Percentiles rank a stretch among this genome's conserved stretches.
phyloP scores from a whole-genome alignment of 208 protist species.

The Trichomonas tenax region DNA sequence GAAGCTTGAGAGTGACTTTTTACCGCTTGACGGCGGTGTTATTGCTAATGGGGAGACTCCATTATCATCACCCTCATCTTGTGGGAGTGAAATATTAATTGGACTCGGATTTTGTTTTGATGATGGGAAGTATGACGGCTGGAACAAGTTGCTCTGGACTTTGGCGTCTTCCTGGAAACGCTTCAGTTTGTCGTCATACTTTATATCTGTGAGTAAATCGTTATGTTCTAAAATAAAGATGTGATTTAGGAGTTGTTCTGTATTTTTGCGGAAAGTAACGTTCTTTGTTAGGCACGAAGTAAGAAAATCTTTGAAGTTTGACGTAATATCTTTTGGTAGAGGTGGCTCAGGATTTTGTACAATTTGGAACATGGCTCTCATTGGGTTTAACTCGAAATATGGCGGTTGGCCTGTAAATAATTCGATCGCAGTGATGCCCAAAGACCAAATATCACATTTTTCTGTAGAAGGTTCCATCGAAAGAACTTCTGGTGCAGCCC shows the following conservation, averaged over 20 bases:
- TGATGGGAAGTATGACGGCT: background rate
- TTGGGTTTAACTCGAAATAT: constrained; percentile 62
- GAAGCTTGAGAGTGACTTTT: background rate
- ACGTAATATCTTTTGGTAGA: constrained; percentile 41
- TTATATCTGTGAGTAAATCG: background rate
- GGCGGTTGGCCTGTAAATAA: constrained; percentile 63
- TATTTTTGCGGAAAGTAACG: background rate
- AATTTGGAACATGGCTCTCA: constrained; percentile 62
- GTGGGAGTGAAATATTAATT: background rate
- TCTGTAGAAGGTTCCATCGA: constrained; percentile 49
- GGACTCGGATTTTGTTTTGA: background rate
- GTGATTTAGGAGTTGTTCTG: background rate
- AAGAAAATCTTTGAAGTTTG: constrained; percentile 22
- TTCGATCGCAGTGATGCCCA: constrained; percentile 72
- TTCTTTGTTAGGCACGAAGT: background rate
- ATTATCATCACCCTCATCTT: background rate
- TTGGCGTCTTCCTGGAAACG: background rate
- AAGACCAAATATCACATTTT: constrained; percentile 63
- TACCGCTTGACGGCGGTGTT: background rate
- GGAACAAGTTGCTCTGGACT: background rate
- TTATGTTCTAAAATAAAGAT: background rate
- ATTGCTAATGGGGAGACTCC: background rate
- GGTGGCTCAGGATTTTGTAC: constrained; percentile 57
- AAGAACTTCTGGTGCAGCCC: constrained; percentile 72
- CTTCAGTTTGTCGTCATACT: background rate